Conservation (phyloP, 805 yeast species). For the Saturnispora ahearnii region DNA sequence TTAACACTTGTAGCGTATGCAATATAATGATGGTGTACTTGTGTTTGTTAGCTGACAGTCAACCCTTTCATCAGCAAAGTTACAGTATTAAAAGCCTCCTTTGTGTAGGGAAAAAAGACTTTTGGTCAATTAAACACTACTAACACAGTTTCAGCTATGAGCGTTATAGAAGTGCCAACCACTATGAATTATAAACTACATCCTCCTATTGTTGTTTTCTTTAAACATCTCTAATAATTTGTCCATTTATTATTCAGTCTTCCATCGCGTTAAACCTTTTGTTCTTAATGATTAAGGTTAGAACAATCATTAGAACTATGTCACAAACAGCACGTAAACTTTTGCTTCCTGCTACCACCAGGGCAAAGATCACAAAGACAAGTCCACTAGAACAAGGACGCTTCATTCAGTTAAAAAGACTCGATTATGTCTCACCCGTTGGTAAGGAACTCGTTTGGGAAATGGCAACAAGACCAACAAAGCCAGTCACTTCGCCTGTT, state of each 20-base stretch:
- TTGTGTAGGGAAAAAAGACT: too few species aligned
- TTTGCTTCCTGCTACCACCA: conserved; percentile 16
- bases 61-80: too few species aligned
- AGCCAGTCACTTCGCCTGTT: conserved; percentile 49
- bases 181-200: too few species aligned
- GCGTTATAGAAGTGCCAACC: too few species aligned
- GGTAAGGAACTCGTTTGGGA: conserved; percentile 81
- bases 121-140: too few species aligned
- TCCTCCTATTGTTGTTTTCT: too few species aligned
- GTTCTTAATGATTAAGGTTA: background rate
- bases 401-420: conserved; percentile 60
- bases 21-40: too few species aligned
- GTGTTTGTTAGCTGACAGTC: too few species aligned
- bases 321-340: conserved; percentile 7
- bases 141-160: too few species aligned
- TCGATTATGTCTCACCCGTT: conserved; percentile 63
- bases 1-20: too few species aligned
- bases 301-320: background rate
- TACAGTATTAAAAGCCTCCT: too few species aligned
- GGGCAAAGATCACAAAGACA: conserved; percentile 23
- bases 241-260: background rate
- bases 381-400: conserved; percentile 41
- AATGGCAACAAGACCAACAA: conserved; percentile 72
- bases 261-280: background rate
- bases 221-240: too few species aligned